phyloP scores from a whole-genome alignment of 1,284 basidiomycete genomes.

The Caloboletus firmus region DNA sequence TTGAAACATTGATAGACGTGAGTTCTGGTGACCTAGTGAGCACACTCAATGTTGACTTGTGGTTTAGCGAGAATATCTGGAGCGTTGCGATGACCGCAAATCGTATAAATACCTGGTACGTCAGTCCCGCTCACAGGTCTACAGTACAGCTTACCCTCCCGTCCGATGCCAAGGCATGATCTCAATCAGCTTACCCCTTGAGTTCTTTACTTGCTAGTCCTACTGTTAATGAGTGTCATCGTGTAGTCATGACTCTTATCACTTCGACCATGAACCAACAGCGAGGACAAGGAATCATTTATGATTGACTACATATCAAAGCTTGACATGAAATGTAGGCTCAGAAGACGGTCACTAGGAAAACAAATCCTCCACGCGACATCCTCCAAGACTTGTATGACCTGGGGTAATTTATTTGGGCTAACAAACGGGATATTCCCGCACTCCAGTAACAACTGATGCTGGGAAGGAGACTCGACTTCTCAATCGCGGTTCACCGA shows the following conservation, averaged over 20 bases:
- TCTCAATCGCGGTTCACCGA: not conserved
- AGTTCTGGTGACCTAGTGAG: slow-evolving; percentile 16
- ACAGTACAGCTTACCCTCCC: slow-evolving; percentile 2
- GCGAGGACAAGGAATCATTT: not conserved
- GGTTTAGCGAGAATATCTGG: slow-evolving; percentile 73
- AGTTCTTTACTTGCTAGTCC: not conserved
- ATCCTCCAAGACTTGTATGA: slow-evolving; percentile 28
- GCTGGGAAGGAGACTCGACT: slow-evolving; percentile 11
- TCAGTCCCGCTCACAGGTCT: not conserved
- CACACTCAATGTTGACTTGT: slow-evolving; percentile 4
- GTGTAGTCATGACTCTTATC: slow-evolving; percentile 3
- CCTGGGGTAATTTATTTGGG: slow-evolving; percentile 40
- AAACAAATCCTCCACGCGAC: slow-evolving; percentile 4
- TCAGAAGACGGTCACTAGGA: slow-evolving; percentile 15
- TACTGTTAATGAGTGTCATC: not conserved
- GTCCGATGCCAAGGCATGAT: slow-evolving; percentile 25
- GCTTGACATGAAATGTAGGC: slow-evolving; percentile 38
- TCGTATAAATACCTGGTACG: slow-evolving; percentile 77
- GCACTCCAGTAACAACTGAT: slow-evolving; percentile 23
- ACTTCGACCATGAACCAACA: not conserved
- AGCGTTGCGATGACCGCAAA: slow-evolving; percentile 75
- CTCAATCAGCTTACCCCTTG: not conserved
- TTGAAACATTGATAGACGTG: slow-evolving; percentile 94
- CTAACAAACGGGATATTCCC: slow-evolving; percentile 32
- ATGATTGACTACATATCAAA: slow-evolving; percentile 33